Conservation (phyloP, 1,139 yeast species). For the Komagataea norvegica region DNA sequence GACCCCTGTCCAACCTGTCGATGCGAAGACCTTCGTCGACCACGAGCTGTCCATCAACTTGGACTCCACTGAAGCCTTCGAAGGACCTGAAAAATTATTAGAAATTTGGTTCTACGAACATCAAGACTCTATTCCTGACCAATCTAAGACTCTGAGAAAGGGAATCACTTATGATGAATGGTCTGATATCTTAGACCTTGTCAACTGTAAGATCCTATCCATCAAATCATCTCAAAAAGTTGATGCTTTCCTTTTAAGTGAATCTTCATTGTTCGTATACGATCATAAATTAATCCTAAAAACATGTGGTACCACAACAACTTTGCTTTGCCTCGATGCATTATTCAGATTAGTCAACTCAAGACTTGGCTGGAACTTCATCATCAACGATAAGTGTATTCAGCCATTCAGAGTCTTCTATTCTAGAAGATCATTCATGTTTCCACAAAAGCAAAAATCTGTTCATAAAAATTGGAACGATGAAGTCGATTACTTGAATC, state of each 20-base stretch:
- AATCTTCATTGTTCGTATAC: conserved; percentile 85
- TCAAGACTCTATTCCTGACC: conserved; percentile 31
- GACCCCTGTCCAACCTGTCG: conserved; percentile 25
- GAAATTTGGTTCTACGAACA: conserved; percentile 83
- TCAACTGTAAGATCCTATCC: conserved; percentile 84
- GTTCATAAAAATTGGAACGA: conserved; percentile 83
- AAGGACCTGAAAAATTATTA: conserved; percentile 92
- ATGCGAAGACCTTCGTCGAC: conserved; percentile 51
- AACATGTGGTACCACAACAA: conserved; percentile 96
- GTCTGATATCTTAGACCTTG: conserved; percentile 72
- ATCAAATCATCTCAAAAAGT: conserved; percentile 60
- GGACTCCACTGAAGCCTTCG: conserved; percentile 89
- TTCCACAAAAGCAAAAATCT: conserved; percentile 77
- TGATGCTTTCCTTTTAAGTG: conserved; percentile 86
- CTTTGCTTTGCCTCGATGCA: conserved; percentile 69
- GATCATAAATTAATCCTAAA: conserved; percentile 81
- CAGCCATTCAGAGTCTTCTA: conserved; percentile 71
- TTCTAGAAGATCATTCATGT: conserved; percentile 89
- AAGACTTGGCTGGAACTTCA: conserved; percentile 34
- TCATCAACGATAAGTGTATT: conserved; percentile 10
- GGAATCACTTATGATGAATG: conserved; percentile 62
- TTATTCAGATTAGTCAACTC: conserved; percentile 50
- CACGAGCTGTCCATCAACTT: conserved; percentile 72
- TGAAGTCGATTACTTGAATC: conserved; percentile 69
- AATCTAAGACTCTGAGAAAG: conserved; percentile 43